A percentile compares a stretch with the other conserved stretches of the same genome.
These are phyloP conservation scores for Komagataella pastoris DNA, from an alignment of 805 yeast genomes.

Conservation along the genomic window DNA sequence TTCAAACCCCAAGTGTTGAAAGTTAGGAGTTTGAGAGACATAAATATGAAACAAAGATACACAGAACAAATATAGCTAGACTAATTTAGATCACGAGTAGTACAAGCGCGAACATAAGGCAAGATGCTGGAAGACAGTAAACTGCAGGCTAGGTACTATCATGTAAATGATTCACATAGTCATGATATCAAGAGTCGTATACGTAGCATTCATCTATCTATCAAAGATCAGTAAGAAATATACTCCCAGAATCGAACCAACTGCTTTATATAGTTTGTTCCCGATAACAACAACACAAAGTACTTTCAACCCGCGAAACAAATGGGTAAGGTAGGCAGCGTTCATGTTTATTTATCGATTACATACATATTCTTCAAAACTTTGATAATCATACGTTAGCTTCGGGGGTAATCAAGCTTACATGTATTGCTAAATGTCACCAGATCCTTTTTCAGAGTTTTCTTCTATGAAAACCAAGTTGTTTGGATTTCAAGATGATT, in stretches of 20 bases:
- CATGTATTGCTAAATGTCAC: neutral
- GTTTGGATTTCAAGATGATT: neutral
- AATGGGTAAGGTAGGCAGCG: neutral
- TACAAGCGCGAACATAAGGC: too few relatives aligned
- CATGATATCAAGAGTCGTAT: too few relatives aligned
- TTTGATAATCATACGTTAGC: too few relatives aligned
- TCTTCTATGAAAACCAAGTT: neutral
- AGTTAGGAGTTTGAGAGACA: constrained; percentile 39
- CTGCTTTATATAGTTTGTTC: too few relatives aligned
- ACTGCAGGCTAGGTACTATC: too few relatives aligned
- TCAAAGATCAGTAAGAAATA: too few relatives aligned
- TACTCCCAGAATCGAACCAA: too few relatives aligned
- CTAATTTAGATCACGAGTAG: too few relatives aligned
- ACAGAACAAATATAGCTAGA: neutral
- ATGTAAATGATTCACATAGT: too few relatives aligned
- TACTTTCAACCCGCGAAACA: neutral
- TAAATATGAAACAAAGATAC: neutral
- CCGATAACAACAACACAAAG: neutral
- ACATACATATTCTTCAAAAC: neutral
- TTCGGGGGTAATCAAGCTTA: neutral
- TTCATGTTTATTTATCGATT: neutral
- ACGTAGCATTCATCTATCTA: too few relatives aligned
- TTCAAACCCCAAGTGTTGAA: constrained; percentile 87
- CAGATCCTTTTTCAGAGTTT: neutral
- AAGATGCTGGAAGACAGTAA: too few relatives aligned